phyloP scores from a whole-genome alignment of 2,329 filamentous ascomycete genomes.

The Celoporthe dispersa region DNA sequence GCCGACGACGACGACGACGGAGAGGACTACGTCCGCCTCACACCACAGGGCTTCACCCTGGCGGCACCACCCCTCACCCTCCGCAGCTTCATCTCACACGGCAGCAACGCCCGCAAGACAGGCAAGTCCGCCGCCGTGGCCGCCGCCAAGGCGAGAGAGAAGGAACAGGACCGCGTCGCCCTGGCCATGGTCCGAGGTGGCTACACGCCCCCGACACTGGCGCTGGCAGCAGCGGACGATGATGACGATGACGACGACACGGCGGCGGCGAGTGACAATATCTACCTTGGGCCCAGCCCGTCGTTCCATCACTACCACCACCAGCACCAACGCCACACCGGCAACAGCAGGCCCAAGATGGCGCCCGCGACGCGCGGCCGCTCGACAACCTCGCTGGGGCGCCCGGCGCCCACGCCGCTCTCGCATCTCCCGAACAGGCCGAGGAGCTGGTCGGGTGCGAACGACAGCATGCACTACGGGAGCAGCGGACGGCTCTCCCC shows the following conservation, averaged over 20 bases:
- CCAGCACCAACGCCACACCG: neutral
- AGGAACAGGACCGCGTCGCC: constrained; percentile 24
- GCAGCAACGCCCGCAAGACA: constrained; percentile 22
- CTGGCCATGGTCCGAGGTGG: constrained; percentile 26
- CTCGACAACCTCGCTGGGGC: constrained; percentile 40
- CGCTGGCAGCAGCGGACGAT: neutral
- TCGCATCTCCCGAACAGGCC: constrained; percentile 38
- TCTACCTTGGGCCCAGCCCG: constrained; percentile 38
- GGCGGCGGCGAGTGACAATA: constrained; percentile 32
- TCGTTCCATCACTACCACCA: constrained; percentile 4
- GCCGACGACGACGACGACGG: constrained; percentile 48
- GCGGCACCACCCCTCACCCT: constrained; percentile 42
- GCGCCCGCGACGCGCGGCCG: constrained; percentile 30
- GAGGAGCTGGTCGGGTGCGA: constrained; percentile 34
- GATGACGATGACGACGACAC: neutral
- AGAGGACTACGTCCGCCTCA: constrained; percentile 53
- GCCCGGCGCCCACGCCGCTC: constrained; percentile 21
- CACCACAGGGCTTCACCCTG: constrained; percentile 36
- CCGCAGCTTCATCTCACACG: constrained; percentile 25
- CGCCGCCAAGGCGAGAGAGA: constrained; percentile 34
- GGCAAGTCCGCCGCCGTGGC: constrained; percentile 21
- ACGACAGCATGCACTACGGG: neutral
- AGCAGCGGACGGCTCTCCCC: constrained; percentile 45
- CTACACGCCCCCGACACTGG: neutral
- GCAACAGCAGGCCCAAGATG: constrained; percentile 20